Percentiles rank a stretch among this genome's conserved stretches.
Conservation (phyloP, 139 green algal species). For the Tetratostichococcus sp. region DNA sequence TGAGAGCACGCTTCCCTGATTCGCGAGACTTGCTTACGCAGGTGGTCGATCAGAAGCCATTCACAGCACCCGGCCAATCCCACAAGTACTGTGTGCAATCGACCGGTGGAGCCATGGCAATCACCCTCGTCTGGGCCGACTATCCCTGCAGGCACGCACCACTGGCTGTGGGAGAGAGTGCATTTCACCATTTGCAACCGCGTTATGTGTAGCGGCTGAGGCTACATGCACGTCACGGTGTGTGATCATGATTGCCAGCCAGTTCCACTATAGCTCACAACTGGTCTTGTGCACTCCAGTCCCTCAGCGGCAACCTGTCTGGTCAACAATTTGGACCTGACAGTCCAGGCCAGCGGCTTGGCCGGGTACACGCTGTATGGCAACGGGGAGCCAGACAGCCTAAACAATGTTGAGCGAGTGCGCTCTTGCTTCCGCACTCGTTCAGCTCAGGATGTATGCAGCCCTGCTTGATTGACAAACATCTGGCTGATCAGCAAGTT, state of each 20-base stretch:
- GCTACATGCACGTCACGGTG: slow-evolving; percentile 36
- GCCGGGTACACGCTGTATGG: slow-evolving; percentile 48
- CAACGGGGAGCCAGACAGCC: slow-evolving; percentile 58
- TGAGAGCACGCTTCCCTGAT: too few relatives aligned
- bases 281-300: background rate
- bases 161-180: too few relatives aligned
- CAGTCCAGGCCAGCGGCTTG: slow-evolving; percentile 50
- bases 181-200: too few relatives aligned
- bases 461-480: too few relatives aligned
- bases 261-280: too few relatives aligned
- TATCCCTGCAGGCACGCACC: slow-evolving; percentile 14
- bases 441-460: too few relatives aligned
- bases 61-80: slow-evolving; percentile 17
- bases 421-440: slow-evolving; percentile 1
- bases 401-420: slow-evolving; percentile 82
- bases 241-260: too few relatives aligned
- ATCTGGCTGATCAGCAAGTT: too few relatives aligned
- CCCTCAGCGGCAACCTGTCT: slow-evolving; percentile 35
- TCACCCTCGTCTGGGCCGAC: slow-evolving; percentile 79
- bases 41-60: slow-evolving; percentile 28
- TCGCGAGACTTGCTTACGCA: slow-evolving; percentile 6
- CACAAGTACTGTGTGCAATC: slow-evolving; percentile 66
- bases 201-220: too few relatives aligned
- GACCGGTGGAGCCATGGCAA: slow-evolving; percentile 49
- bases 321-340: slow-evolving; percentile 88